phyloP scores from a whole-genome alignment of 2,329 filamentous ascomycete species.

The Xylaria hypoxylon region DNA sequence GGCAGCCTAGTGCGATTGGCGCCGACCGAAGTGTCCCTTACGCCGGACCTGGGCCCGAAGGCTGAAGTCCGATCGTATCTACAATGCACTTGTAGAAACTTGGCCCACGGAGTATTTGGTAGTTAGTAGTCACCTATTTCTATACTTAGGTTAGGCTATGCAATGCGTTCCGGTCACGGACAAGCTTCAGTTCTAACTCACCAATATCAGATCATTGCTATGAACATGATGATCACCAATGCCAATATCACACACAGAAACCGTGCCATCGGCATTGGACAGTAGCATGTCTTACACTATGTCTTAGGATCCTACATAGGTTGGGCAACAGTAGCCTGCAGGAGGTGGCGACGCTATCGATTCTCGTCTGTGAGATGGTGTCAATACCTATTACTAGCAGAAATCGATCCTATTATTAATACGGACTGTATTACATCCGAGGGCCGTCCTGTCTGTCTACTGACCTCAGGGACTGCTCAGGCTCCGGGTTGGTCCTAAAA shows the following conservation, averaged over 20 bases:
- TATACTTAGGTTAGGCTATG: background rate
- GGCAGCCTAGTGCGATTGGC: background rate
- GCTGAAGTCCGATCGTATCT: background rate
- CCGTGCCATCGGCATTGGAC: too few relatives aligned
- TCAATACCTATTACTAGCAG: background rate
- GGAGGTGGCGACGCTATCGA: background rate
- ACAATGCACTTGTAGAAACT: background rate
- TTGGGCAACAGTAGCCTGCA: too few relatives aligned
- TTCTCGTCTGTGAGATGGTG: background rate
- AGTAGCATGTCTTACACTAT: background rate
- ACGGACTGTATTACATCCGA: too few relatives aligned
- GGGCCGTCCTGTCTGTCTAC: too few relatives aligned
- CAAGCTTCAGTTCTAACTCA: background rate
- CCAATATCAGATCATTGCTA: background rate
- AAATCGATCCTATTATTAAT: too few relatives aligned
- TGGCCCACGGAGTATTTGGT: background rate
- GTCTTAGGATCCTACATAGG: background rate
- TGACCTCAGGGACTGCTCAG: too few relatives aligned
- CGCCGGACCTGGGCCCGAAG: constrained; percentile 6
- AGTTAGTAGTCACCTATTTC: background rate
- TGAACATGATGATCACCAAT: too few relatives aligned
- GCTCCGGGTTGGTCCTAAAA: too few relatives aligned
- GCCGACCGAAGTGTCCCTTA: background rate
- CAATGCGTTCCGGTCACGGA: background rate
- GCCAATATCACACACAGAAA: too few relatives aligned